These are phyloP conservation scores for Salix exigua DNA, from an alignment of 345 rosid species.

Conservation along the genomic window DNA sequence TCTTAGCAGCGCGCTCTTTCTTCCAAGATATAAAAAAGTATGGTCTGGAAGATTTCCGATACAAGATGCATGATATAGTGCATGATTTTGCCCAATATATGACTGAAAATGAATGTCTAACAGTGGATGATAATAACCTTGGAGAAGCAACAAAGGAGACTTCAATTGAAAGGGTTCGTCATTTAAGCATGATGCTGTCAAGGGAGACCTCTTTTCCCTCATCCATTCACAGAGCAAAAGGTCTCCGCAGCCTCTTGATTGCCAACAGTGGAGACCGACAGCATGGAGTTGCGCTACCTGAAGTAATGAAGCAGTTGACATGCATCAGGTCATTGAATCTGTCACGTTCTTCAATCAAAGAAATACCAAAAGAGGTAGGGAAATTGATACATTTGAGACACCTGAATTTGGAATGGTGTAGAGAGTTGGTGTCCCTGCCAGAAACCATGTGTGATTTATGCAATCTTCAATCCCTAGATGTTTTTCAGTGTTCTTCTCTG, in stretches of 20 bases:
- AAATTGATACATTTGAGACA: too few species aligned
- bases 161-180: not conserved
- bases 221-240: not conserved
- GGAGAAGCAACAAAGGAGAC: not conserved
- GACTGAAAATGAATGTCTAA: not conserved
- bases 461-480: too few species aligned
- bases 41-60: not conserved
- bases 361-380: too few species aligned
- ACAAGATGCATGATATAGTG: constrained; percentile 9
- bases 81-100: constrained; percentile 11
- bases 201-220: not conserved
- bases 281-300: too few species aligned
- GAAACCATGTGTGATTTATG: too few species aligned
- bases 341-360: too few species aligned
- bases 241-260: not conserved
- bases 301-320: too few species aligned
- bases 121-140: not conserved
- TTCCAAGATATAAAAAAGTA: not conserved
- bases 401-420: too few species aligned
- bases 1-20: not conserved
- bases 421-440: too few species aligned
- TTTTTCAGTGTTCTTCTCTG: too few species aligned
- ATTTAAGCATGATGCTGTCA: not conserved
- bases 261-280: accelerated
- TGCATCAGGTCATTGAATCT: too few species aligned